Base-by-base conservation (phyloP, 108 stramenopile genomes). In the Cyclostephanos invisitatus region DNA sequence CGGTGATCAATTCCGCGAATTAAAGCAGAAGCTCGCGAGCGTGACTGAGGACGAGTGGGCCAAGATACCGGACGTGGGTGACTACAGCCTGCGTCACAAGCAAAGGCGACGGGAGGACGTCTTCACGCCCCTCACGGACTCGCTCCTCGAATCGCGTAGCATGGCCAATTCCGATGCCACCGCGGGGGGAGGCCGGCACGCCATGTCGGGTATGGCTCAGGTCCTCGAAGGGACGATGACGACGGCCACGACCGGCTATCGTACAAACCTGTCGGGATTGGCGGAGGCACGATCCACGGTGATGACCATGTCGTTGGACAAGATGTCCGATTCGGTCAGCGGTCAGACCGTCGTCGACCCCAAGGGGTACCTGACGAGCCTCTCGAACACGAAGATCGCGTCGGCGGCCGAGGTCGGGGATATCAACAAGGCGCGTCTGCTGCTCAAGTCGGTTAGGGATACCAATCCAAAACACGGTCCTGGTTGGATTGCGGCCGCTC, bases 381-480 rank as follows among this genome's bases (percentile, higher is more conserved):
- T 99, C 56, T 89, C 92, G 46, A 89, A 69, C 55, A 62, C 87
- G 44, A 84, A 86, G 60, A 73, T 89, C 18, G 82, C 75, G 7
- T 82, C 70, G 36, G 91, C 87, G 28, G 91, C 96, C 3, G 87
- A 96, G 62, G 86, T 99, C 9, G 96, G 95, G 4, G 98, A 98
- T 77, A 93, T 98, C 42, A 83, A 96, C 67, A 98, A 99, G 80
- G 97, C 97, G 15, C 87, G 98, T 29, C 78, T 98, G 10, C 74
- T 99, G 32, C 86, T 99, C 20, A 94, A 94, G 70, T 90, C 88
- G 37, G 96, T 98, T 0, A 89, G 97, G 0, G 87, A 97, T 67
- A 99, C 97, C 28, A 99, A 99, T 89, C 98, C 97, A 6, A 92
- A 92, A 64, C 98, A 99, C 79, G 96, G 87, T 2, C 98, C 96